Evolutionary conservation across 2,329 filamentous ascomycete genomes (phyloP), one percentile per base, ranked within the genome.

Genomic region (Hypoxylon sp.): DNA sequence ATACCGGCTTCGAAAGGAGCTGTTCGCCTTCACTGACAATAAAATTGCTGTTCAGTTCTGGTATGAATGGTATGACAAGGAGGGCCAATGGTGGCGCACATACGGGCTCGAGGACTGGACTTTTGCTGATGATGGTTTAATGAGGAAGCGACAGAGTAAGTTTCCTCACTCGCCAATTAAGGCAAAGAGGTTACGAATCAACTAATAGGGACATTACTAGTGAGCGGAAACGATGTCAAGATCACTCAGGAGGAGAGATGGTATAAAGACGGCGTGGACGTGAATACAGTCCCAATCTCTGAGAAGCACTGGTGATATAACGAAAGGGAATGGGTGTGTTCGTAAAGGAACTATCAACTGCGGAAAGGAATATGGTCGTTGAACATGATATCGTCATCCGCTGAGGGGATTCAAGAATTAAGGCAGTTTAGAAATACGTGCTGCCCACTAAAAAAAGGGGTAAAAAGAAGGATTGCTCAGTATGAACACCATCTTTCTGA

Each of bases 91-190:
- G 93, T 94, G 91, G 85, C 85, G 93, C n/a, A 94, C 91, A 48
- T 97, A 97, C 75, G 93, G 93, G 0, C 85, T 97, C 10, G 91
- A 93, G 75, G 90, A 93, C 75, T 93, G 91, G 91, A 93, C 90
- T 0, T 93, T 93, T 78, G 89, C 88, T 0, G 82, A 85, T 1
- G 86, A 92, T 72, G 91, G 91, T 0, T 80, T 88, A 53, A 93
- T 93, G 91, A 82, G 86, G 65, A 93, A 93, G 83, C 80, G 91
- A 49, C 87, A 90, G 82, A 93, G 68, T 70, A 34, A 52, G 65
- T 66, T 61, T 2, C 9, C 49, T 17, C 23, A 41, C 2, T 45
- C 32, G 2, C 11, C 10, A 41, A 3, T 30, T n/a, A n/a, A n/a
- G 43, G 23, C 11, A 5, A n/a, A 6, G 14, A 14, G 13, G 34